These are phyloP conservation scores for Aspergillus aculeatus DNA, from an alignment of 2,329 filamentous ascomycete genomes.

Conservation along the genomic window DNA sequence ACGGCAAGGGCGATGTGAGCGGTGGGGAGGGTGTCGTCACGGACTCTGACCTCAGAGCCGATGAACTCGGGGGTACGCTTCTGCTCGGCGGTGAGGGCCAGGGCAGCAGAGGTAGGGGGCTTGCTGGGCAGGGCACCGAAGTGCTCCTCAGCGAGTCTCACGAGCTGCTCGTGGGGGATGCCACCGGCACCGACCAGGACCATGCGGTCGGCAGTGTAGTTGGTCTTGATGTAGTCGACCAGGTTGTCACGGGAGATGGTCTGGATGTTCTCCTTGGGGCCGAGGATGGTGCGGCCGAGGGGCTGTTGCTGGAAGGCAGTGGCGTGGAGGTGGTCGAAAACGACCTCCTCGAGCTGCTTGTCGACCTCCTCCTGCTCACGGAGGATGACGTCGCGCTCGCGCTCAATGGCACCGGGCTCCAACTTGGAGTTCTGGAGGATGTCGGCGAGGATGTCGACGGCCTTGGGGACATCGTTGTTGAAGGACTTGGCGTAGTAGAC, in stretches of 20 bases:
- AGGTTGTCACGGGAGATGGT: slow-evolving; percentile 91
- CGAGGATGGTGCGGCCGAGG: slow-evolving; percentile 94
- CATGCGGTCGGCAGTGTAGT: slow-evolving; percentile 99
- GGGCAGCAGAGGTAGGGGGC: slow-evolving; percentile 71
- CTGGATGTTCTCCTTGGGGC: slow-evolving; percentile 96
- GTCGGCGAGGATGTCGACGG: slow-evolving; percentile 97
- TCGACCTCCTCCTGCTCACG: slow-evolving; percentile 99
- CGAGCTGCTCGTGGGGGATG: slow-evolving; percentile 88
- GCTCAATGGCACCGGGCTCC: slow-evolving; percentile 86
- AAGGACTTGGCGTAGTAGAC: slow-evolving; percentile 99
- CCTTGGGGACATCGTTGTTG: slow-evolving; percentile 94
- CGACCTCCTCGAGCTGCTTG: slow-evolving; percentile 99
- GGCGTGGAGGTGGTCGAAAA: slow-evolving; percentile 98
- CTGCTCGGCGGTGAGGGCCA: slow-evolving; percentile 66
- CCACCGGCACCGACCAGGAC: slow-evolving; percentile 95
- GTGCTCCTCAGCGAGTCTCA: slow-evolving; percentile 95
- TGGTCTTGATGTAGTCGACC: slow-evolving; percentile 95
- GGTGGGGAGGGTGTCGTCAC: slow-evolving; percentile 92
- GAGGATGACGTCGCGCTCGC: slow-evolving; percentile 97
- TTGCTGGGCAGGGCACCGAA: slow-evolving; percentile 77
- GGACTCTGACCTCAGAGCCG: slow-evolving; percentile 90
- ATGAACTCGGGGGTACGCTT: slow-evolving; percentile 94
- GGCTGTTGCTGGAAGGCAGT: slow-evolving; percentile 97
- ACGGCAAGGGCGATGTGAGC: slow-evolving; percentile 98
- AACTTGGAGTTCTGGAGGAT: slow-evolving; percentile 99